Evolutionary conservation across 2,329 filamentous ascomycete species (phyloP), one percentile per base, ranked within the genome.

Genomic region (Fusarium multiceps): DNA sequence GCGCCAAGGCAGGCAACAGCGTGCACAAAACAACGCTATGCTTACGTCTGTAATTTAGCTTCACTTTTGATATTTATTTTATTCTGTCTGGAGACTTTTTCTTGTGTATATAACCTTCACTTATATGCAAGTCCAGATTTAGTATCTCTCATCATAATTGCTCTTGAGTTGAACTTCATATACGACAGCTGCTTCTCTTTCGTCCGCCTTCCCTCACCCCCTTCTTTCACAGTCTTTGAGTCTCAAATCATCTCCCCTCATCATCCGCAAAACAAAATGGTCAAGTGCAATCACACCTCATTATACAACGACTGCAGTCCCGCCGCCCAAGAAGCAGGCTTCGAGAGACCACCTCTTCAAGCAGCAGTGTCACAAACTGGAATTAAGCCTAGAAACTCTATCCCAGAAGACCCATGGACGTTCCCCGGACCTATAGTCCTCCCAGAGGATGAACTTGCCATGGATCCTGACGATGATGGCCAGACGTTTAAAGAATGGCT

Each of bases 391-490:
- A 69, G 67, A 12, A 46, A 48, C 3, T 6, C 70, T 11, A 45
- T 68, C 2, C 45, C 69, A 46, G 63, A 63, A 11, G 69, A 79
- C 21, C 55, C 60, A 0, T 71, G 62, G 32, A 77, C 80, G 0
- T 92, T 90, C 65, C 89, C 89, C 0, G 86, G 80, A 0, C 88
- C 89, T 0, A 74, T 92, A 8, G 79, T 90, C 0, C 78, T 92
- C 0, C 89, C 89, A 0, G 82, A 80, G 4, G 89, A 91, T 72
- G 86, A 87, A 21, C 80, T 92, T 2, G 83, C 85, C 1, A 77
- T 82, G 34, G 85, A 90, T 41, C 84, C 86, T 2, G 79, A 83
- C 7, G 82, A 81, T 41, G 80, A 82, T 2, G 78, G 84, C 0
- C 89, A 92, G 66, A 85, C 81, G 41, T 79, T 88, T 43, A 79